Percentiles rank a stretch among this genome's conserved stretches.
phyloP scores from a whole-genome alignment of 352 stramenopile species.

The Pythium insidiosum region DNA sequence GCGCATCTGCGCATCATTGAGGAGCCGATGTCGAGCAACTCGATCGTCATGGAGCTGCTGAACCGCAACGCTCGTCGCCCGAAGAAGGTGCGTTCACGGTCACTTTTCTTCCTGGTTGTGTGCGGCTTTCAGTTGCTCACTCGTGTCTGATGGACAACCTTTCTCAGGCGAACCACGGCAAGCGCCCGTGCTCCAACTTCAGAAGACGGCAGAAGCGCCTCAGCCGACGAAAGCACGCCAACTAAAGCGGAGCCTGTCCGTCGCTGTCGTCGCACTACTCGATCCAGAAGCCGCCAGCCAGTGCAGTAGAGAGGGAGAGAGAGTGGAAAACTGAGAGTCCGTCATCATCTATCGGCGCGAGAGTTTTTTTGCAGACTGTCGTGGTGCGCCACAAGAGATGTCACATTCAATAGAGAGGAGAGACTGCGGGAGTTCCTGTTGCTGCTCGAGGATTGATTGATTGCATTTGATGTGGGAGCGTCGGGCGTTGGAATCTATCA shows the following conservation, averaged over 20 bases:
- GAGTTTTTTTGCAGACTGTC: too few relatives aligned
- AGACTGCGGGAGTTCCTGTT: too few relatives aligned
- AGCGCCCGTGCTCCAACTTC: slow-evolving; percentile 78
- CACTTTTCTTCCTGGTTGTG: not conserved
- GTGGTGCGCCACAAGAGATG: too few relatives aligned
- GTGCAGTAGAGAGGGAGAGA: not conserved
- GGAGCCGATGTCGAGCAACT: slow-evolving; percentile 24
- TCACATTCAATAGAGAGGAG: too few relatives aligned
- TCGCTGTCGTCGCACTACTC: too few relatives aligned
- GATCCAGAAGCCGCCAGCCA: too few relatives aligned
- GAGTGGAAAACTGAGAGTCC: too few relatives aligned
- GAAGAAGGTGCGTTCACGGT: slow-evolving; percentile 47
- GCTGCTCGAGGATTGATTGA: too few relatives aligned
- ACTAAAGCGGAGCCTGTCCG: slow-evolving; percentile 22
- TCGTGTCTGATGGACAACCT: not conserved
- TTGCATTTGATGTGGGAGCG: too few relatives aligned
- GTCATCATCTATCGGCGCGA: too few relatives aligned
- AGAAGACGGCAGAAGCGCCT: slow-evolving; percentile 74
- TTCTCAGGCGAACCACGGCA: slow-evolving; percentile 83
- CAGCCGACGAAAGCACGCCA: slow-evolving; percentile 31
- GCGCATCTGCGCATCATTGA: slow-evolving; percentile 40
- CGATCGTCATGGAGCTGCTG: slow-evolving; percentile 64
- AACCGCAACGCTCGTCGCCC: slow-evolving; percentile 76
- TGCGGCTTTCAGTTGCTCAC: not conserved
- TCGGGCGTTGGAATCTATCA: too few relatives aligned